Evolutionary conservation across 1,284 basidiomycete genomes (phyloP).

Genomic region (Uromyces viciae-fabae): DNA sequence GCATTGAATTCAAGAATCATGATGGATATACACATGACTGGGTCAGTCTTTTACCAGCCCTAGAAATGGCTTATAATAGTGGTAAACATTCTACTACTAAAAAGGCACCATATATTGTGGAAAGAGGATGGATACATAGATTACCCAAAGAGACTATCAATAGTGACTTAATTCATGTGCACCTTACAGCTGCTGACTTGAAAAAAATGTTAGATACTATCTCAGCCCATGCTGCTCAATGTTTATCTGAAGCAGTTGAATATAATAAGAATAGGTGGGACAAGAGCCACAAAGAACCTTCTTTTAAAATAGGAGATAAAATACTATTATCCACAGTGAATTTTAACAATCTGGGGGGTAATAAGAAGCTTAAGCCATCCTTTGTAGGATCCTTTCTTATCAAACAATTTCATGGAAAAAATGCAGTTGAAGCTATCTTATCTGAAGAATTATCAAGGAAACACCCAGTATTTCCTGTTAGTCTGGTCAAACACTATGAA

Average conservation of each 20-base stretch:
- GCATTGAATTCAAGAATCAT: conserved; percentile 13
- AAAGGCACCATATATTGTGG: neutral
- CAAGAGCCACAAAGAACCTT: neutral
- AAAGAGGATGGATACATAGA: conserved; percentile 4
- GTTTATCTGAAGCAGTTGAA: neutral
- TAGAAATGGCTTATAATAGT: conserved; percentile 22
- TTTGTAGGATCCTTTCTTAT: too few relatives aligned
- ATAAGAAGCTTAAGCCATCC: too few relatives aligned
- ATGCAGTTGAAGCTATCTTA: too few relatives aligned
- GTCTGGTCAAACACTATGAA: too few relatives aligned
- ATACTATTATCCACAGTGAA: too few relatives aligned
- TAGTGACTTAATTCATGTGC: neutral
- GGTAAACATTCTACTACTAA: neutral
- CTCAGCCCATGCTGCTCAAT: neutral
- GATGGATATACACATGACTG: conserved; percentile 31
- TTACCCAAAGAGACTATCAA: neutral
- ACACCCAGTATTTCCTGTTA: too few relatives aligned
- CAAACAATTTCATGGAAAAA: too few relatives aligned
- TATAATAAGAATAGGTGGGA: conserved; percentile 31
- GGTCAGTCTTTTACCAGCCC: conserved; percentile 6
- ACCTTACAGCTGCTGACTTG: neutral
- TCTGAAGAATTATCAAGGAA: too few relatives aligned
- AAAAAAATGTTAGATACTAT: neutral
- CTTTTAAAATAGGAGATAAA: neutral
- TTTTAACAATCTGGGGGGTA: too few relatives aligned